A percentile compares a stretch with the other conserved stretches of the same genome.
Evolutionary conservation across 2,329 filamentous ascomycete species (phyloP).

Genomic region (Exophiala lecanii-corni): DNA sequence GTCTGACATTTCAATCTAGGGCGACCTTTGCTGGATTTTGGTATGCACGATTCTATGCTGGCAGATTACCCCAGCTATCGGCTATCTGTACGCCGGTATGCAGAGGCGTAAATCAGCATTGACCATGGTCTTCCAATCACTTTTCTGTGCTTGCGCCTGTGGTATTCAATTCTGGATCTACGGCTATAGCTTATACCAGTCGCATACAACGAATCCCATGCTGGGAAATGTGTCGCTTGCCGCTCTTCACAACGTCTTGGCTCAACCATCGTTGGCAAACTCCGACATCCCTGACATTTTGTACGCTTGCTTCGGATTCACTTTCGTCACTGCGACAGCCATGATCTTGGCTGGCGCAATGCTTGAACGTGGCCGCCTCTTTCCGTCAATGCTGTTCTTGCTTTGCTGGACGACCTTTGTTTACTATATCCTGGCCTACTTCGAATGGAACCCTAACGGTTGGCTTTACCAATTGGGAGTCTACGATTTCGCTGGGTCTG

Average conservation of each 20-base stretch:
- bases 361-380: slow-evolving; percentile 58
- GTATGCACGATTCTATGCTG: slow-evolving; percentile 20
- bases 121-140: slow-evolving; percentile 57
- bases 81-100: slow-evolving; percentile 60
- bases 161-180: slow-evolving; percentile 57
- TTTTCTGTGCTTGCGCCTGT: slow-evolving; percentile 50
- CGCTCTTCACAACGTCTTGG: slow-evolving; percentile 51
- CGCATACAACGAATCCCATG: slow-evolving; percentile 55
- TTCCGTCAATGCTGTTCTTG: slow-evolving; percentile 65
- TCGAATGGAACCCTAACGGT: slow-evolving; percentile 70
- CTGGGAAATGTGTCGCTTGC: slow-evolving; percentile 60
- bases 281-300: slow-evolving; percentile 58
- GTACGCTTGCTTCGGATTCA: slow-evolving; percentile 61
- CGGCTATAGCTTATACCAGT: slow-evolving; percentile 62
- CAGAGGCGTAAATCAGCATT: slow-evolving; percentile 59
- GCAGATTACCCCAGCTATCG: slow-evolving; percentile 50
- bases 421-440: slow-evolving; percentile 66
- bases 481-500: slow-evolving; percentile 70
- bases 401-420: slow-evolving; percentile 68
- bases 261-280: slow-evolving; percentile 56
- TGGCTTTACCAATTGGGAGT: slow-evolving; percentile 66
- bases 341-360: slow-evolving; percentile 63
- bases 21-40: slow-evolving; percentile 19
- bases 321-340: slow-evolving; percentile 53
- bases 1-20: slow-evolving; percentile 6